Evolutionary conservation across 1,139 yeast genomes (phyloP), one percentile per base, ranked within the genome.

Genomic region (Diutina catenulata): DNA sequence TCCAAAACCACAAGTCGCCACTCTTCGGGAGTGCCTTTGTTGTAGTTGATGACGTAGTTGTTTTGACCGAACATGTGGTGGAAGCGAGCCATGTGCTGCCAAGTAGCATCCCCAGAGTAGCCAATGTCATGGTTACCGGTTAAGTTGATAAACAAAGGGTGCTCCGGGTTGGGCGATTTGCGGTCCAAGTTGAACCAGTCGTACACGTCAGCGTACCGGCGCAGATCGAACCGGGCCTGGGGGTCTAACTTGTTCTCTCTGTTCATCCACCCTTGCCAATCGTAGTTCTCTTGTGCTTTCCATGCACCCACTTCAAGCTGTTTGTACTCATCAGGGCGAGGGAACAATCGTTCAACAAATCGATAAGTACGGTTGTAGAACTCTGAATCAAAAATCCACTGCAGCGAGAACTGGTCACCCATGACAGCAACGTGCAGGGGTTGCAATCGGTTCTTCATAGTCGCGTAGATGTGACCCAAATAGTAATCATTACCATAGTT

Each of bases 61-160:
- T 86, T 84, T 48, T 77, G 74, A 14, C 98, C 98, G 58, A 82
- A 88, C 24, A 80, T 61, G 22, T 62, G 60, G 40, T 68, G 70
- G 60, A 76, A 93, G 44, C 98, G 66, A 1, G 84, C 74, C 76
- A 87, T 74, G 49, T 94, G 94, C 51, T 84, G 95, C 66, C 80
- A 76, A 0, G 95, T 86, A 36, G 94, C 86, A 58, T 93, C 98
- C 0, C 97, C 97, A 39, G 86, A 76, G 53, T 91, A 91, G 0
- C 98, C 98, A 41, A 91, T 77, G 55, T 91, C 98, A 54, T 91
- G 98, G 53, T 91, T 93, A 2, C 98, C 98, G 0, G 95, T 80
- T 32, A 91, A 64, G 52, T 91, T 88, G 42, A 86, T 70, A 50
- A 87, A 74, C 36, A 80, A 59, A 1, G 86, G 82, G 41, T 57